Evolutionary conservation across 768 basidiomycete genomes (phyloP), one percentile per base, ranked within the genome.

Genomic region (Phylloporus sp.): DNA sequence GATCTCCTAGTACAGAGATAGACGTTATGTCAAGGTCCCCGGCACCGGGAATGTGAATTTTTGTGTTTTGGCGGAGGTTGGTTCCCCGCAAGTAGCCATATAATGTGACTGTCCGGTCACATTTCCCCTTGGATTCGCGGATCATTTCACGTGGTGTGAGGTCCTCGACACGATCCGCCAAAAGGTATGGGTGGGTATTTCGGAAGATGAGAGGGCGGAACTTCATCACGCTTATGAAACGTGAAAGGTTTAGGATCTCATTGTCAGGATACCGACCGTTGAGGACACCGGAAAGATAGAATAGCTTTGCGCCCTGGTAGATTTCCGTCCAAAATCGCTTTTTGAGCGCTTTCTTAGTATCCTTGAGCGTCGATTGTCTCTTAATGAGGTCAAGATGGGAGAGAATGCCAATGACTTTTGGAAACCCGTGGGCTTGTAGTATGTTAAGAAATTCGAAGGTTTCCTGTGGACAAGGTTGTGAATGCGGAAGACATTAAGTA

Each of bases 261-360:
- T 82, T 84, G 70, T 99, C 97, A 27, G 97, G 95, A 69, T 98
- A 97, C 35, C 95, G 90, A 18, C 97, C 97, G 60, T 98, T 97
- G 61, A 98, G 80, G 28, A 97, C 91, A 16, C 95, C 97, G 3
- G 91, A 94, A 45, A 98, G 85, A 69, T 97, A 97, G 73, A 97
- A 98, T 8, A 99, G 83, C 68, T 99, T 99, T 27, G 97, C 95
- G 45, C 97, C 97, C 62, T 94, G 90, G 69, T 98, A 98, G 12
- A 99, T 98, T 70, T 99, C 97, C 0, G 95, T 92, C 97, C 97
- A 99, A 74, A 99, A 99, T 10, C 97, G 90, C 65, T 92, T 97
- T 72, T 99, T 99, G 34, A 99, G 81, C 0, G 85, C 73, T 63
- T 97, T 97, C 74, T 98, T 99, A 47, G 92, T 93, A 45, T 83